Base-by-base conservation (phyloP, 2,329 filamentous ascomycete species). In the Stemphylium lycopersici region DNA sequence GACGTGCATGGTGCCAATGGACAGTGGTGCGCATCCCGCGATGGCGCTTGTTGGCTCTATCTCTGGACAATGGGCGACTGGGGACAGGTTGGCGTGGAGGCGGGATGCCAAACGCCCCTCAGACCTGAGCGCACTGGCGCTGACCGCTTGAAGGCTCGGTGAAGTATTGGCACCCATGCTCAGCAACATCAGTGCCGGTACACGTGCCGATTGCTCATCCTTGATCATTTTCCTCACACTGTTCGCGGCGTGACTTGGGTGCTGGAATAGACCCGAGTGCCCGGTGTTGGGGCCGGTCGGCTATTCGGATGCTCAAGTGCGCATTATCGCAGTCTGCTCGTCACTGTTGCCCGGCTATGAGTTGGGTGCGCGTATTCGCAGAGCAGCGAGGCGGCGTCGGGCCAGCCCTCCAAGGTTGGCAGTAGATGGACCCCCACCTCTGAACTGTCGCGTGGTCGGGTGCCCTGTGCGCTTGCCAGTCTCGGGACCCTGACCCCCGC, bases 21-120 rank as follows among this genome's bases (percentile, higher is more conserved):
- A 29, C 26, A 11, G 34, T 49, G 48, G 32, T 59, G 32, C 45
- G 46, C 51, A 33, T 46, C 45, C 46, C 52, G 51, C 51, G 43
- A 51, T 48, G 43, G 52, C 54, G 55, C 47, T 42, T 54, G 45
- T 53, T 42, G 50, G 48, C 52, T 51, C 55, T 46, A 34, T 56
- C 34, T 48, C 46, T 42, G 29, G 43, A 49, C 36, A 50, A 18
- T 38, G 41, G 29, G 44, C 38, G 31, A 36, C 52, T 47, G 44
- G 52, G 37, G 37, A 24, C 46, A 40, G 43, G 36, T 44, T 53
- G 48, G 48, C 52, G 48, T 48, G 33, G 48, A 22, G 45, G 51
- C 45, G 45, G 51, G 38, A 48, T 10, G 45, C 38, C 45, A 54
- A 49, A 54, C 45, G 26, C 38, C 13, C 32, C 33, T 39, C 45